A percentile compares a stretch with the other conserved stretches of the same genome.
phyloP scores from a whole-genome alignment of 1,284 basidiomycete species.

The Neotropicomus parvogracilis region DNA sequence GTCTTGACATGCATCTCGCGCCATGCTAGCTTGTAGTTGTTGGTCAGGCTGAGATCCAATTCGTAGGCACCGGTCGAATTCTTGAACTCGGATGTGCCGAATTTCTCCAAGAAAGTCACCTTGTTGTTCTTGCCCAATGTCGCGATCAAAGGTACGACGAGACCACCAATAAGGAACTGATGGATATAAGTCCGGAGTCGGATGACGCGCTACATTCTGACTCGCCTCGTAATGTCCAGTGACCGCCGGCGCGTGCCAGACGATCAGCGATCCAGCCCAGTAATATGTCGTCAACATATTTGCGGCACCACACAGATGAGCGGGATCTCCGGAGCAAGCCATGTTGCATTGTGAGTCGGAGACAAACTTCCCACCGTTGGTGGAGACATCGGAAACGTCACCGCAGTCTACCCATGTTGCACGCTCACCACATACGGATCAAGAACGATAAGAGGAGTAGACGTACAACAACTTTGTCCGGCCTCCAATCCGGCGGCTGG shows the following conservation, averaged over 20 bases:
- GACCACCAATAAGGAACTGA: conserved; percentile 59
- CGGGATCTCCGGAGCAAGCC: conserved; percentile 64
- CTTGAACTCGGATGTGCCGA: conserved; percentile 45
- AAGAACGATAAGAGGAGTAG: not conserved
- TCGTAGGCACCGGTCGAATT: conserved; percentile 78
- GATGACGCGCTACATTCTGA: conserved; percentile 15
- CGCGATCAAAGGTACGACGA: conserved; percentile 67
- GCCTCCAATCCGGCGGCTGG: conserved; percentile 61
- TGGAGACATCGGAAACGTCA: conserved; percentile 51
- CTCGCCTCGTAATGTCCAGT: conserved; percentile 64
- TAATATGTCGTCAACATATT: conserved; percentile 51
- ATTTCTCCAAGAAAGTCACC: conserved; percentile 72
- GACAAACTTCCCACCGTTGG: conserved; percentile 40
- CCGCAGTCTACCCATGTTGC: conserved; percentile 53
- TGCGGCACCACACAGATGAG: conserved; percentile 60
- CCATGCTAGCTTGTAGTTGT: conserved; percentile 58
- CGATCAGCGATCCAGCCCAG: conserved; percentile 55
- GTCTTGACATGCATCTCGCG: conserved; percentile 69
- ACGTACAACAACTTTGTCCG: conserved; percentile 55
- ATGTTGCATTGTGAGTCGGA: conserved; percentile 51
- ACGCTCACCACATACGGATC: not conserved
- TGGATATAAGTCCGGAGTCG: not conserved
- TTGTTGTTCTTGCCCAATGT: conserved; percentile 77
- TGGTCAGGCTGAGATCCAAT: conserved; percentile 55
- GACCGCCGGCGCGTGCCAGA: conserved; percentile 60